Evolutionary conservation across 2,329 filamentous ascomycete genomes (phyloP).

Genomic region (Aspergillus sp.): DNA sequence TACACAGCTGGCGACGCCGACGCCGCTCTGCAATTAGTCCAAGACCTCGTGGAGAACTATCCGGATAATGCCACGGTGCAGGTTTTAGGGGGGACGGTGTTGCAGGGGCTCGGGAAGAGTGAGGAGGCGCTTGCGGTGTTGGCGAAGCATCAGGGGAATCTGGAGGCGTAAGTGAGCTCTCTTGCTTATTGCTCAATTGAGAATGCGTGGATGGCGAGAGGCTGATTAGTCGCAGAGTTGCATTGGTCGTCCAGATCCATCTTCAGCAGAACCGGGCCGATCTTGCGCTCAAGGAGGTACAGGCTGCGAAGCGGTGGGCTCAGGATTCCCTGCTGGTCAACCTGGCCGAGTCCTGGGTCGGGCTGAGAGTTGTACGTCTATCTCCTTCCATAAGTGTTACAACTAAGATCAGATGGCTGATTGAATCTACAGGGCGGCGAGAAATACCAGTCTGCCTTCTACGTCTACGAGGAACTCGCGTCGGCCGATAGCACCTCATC

Average conservation of each 20-base stretch:
- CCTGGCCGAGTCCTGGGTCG: conserved; percentile 93
- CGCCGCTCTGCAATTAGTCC: conserved; percentile 65
- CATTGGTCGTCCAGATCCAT: conserved; percentile 89
- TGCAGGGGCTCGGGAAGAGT: conserved; percentile 78
- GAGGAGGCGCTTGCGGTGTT: conserved; percentile 83
- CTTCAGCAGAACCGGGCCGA: conserved; percentile 90
- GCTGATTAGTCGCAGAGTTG: conserved; percentile 59
- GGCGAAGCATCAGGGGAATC: conserved; percentile 79
- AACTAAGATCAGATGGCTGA: neutral
- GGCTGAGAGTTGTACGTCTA: conserved; percentile 73
- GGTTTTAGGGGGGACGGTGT: conserved; percentile 77
- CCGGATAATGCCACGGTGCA: conserved; percentile 81
- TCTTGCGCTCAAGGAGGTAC: conserved; percentile 86
- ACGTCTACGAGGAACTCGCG: conserved; percentile 95
- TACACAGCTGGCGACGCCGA: conserved; percentile 64
- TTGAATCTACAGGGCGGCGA: conserved; percentile 72
- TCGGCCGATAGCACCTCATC: conserved; percentile 82
- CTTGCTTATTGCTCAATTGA: neutral
- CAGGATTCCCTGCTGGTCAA: conserved; percentile 95
- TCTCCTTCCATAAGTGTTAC: neutral
- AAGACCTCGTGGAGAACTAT: conserved; percentile 69
- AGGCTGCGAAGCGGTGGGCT: conserved; percentile 85
- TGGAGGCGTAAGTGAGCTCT: conserved; percentile 66
- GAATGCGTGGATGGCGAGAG: neutral
- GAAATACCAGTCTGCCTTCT: conserved; percentile 95